Conservation (phyloP, 1,284 basidiomycete genomes). For the Volvariella volvacea region DNA sequence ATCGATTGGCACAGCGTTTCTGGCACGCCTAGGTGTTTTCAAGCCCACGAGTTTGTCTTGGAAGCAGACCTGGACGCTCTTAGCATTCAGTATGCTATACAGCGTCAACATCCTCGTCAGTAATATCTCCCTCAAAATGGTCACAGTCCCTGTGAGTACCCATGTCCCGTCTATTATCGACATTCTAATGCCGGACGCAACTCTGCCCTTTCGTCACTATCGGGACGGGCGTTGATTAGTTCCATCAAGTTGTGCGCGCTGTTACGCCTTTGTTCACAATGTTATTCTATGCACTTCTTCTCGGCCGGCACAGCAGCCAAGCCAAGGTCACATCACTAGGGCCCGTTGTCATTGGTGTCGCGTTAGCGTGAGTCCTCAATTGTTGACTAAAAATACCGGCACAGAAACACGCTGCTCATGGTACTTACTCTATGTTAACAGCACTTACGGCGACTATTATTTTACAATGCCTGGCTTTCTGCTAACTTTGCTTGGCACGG, state of each 20-base stretch:
- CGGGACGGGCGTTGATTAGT: constrained; percentile 52
- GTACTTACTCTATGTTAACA: constrained; percentile 23
- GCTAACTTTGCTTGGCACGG: constrained; percentile 81
- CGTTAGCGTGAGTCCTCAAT: constrained; percentile 70
- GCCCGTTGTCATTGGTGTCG: constrained; percentile 88
- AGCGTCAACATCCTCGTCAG: constrained; percentile 90
- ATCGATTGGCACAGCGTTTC: constrained; percentile 68
- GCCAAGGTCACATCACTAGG: constrained; percentile 70
- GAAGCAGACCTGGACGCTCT: constrained; percentile 57
- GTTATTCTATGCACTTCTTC: constrained; percentile 57
- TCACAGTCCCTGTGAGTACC: constrained; percentile 80
- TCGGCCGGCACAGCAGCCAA: constrained; percentile 44
- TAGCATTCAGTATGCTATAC: constrained; percentile 82
- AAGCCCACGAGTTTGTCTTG: constrained; percentile 17
- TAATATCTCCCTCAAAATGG: constrained; percentile 82
- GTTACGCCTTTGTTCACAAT: constrained; percentile 89
- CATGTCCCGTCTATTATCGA: neutral
- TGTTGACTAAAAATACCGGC: too few relatives aligned
- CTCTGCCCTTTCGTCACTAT: too few relatives aligned
- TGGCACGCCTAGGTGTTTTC: constrained; percentile 35
- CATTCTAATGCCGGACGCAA: neutral
- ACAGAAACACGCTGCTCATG: too few relatives aligned
- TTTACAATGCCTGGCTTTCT: constrained; percentile 78
- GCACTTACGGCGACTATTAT: constrained; percentile 88
- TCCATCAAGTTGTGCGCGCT: constrained; percentile 94